Base-by-base conservation (phyloP, 1,284 basidiomycete genomes). In the Malassezia sp. region DNA sequence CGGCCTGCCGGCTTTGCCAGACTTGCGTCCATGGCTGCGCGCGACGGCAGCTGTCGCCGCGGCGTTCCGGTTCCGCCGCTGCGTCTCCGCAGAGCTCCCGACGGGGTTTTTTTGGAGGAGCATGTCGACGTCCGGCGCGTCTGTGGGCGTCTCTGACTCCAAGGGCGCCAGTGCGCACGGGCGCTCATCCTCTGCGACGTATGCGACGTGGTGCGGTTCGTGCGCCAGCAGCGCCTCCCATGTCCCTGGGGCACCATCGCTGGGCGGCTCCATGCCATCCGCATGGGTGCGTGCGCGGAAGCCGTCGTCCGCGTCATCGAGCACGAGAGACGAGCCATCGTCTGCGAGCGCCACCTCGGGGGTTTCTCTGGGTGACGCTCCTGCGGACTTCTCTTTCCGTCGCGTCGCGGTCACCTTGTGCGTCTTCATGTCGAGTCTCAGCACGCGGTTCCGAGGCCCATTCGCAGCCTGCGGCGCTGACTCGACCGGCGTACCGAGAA, bases 341-440 rank as follows among this genome's bases (percentile, higher is more conserved):
- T 49, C 47, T 14, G 47, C 47, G 27, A 35, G 3, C 20, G 15
- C 42, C 5, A 17, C 21, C 14, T 31, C 24, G 2, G 23, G 11
- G 2, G 15, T 6, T 18, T 17, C 12, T 22, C 10, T 22, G 35
- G 18, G 20, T 10, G 31, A 10, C 2, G 31, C 31, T 3, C 10
- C 9, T 1, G 18, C 12, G 15, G 32, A 5, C 21, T 40, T 38
- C 14, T 38, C 22, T 15, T 38, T 48, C 15, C 32, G 10, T 7
- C 22, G 33, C n/a, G 40, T 17, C 18, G 35, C 37, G 12, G 48
- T 50, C 8, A 50, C 48, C 33, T 50, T 50, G 41, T 45, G 48
- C 15, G 48, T 44, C 28, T 50, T 50, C 42, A 39, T 39, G 22
- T 50, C 48, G 30, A 50, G 41, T n/a, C 27, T 41, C 31, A 50